Conservation (phyloP, 2,329 filamentous ascomycete species). For the Septoria petroselini region DNA sequence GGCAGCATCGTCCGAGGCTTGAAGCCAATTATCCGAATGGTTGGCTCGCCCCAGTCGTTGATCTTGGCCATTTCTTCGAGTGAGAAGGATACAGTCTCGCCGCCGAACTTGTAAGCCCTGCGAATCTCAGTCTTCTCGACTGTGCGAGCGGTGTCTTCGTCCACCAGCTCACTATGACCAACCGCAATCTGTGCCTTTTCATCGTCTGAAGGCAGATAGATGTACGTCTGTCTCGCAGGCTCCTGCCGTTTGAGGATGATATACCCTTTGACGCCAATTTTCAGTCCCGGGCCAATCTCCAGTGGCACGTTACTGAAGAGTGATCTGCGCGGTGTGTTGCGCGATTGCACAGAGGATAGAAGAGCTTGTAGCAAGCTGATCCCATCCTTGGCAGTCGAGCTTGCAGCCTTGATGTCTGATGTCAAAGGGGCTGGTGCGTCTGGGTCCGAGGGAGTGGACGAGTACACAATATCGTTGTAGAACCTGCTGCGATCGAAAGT, state of each 20-base stretch:
- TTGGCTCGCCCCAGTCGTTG: constrained; percentile 74
- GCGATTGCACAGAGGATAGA: constrained; percentile 84
- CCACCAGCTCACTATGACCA: constrained; percentile 69
- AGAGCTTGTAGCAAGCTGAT: constrained; percentile 75
- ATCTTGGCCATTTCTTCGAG: constrained; percentile 77
- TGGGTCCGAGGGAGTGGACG: constrained; percentile 65
- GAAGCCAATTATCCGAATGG: constrained; percentile 90
- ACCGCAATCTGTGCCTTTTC: constrained; percentile 78
- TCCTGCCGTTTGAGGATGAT: constrained; percentile 81
- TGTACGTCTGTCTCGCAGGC: constrained; percentile 76
- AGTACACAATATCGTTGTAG: constrained; percentile 94
- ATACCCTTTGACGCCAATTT: constrained; percentile 90
- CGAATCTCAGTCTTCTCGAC: constrained; percentile 79
- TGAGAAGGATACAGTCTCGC: constrained; percentile 81
- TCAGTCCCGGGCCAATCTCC: constrained; percentile 78
- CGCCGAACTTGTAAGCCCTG: constrained; percentile 95
- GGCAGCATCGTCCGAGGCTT: constrained; percentile 74
- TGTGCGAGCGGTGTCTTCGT: constrained; percentile 71
- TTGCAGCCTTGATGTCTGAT: constrained; percentile 51
- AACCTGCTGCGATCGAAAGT: constrained; percentile 81
- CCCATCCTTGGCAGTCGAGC: constrained; percentile 68
- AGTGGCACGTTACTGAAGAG: constrained; percentile 84
- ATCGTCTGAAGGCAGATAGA: constrained; percentile 70
- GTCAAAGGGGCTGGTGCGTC: constrained; percentile 59
- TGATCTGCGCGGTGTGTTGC: constrained; percentile 78